Percentiles rank a stretch among this genome's conserved stretches.
phyloP scores from a whole-genome alignment of 164 flowering plant genomes.

The Piper betle region DNA sequence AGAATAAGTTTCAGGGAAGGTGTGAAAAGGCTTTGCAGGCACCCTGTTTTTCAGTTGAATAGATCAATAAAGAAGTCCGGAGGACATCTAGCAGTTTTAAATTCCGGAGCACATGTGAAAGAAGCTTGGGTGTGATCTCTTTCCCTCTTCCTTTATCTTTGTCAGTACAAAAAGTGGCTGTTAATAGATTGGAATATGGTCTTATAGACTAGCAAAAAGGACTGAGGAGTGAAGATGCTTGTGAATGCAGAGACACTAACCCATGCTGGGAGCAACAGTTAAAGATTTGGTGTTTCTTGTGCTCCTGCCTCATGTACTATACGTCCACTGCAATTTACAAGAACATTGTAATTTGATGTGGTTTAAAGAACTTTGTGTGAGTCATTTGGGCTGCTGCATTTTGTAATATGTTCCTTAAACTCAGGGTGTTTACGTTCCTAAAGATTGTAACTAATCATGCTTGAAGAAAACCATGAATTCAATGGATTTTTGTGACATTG shows the following conservation, averaged over 20 bases:
- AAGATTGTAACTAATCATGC: too few relatives aligned
- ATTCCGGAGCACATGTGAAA: slow-evolving; percentile 27
- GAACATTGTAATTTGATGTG: neutral
- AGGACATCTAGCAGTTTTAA: slow-evolving; percentile 26
- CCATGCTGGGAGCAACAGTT: neutral
- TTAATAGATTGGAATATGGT: neutral
- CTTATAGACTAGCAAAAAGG: neutral
- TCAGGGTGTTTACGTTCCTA: too few relatives aligned
- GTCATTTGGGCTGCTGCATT: neutral
- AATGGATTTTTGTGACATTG: too few relatives aligned
- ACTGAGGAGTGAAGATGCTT: neutral
- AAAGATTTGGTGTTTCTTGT: neutral
- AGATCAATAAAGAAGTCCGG: slow-evolving; percentile 32
- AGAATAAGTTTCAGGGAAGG: slow-evolving; percentile 54
- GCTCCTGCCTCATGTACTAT: too few relatives aligned
- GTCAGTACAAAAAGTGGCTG: neutral
- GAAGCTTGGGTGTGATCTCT: slow-evolving; percentile 29
- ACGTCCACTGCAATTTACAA: too few relatives aligned
- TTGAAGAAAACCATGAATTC: too few relatives aligned
- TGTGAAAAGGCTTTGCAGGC: slow-evolving; percentile 53
- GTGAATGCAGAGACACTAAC: neutral
- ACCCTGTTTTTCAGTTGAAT: slow-evolving; percentile 64
- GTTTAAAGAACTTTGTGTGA: neutral
- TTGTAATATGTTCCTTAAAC: too few relatives aligned
- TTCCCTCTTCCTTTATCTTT: neutral